These are phyloP conservation scores for Crithidia fasciculata DNA, from an alignment of 208 protist species.

Conservation along the genomic window DNA sequence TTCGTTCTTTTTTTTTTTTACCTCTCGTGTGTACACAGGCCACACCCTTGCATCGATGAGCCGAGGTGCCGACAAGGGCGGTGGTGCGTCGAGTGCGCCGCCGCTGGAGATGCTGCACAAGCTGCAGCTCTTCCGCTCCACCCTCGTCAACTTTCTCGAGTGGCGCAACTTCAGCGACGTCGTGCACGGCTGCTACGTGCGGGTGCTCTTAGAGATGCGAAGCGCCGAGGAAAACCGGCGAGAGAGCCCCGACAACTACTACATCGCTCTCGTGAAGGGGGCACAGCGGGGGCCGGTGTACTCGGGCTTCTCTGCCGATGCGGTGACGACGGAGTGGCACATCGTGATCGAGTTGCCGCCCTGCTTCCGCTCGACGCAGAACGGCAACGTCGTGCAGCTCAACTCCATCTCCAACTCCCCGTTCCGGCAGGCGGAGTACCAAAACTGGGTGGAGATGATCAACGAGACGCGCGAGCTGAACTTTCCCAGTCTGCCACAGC, in stretches of 20 bases:
- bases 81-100: slow-evolving; percentile 48
- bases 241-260: slow-evolving; percentile 86
- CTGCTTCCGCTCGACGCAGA: slow-evolving; percentile 84
- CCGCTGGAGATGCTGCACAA: slow-evolving; percentile 72
- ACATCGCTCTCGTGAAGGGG: slow-evolving; percentile 88
- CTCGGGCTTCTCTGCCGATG: slow-evolving; percentile 88
- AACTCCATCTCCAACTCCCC: slow-evolving; percentile 92
- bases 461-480: slow-evolving; percentile 43
- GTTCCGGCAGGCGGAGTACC: slow-evolving; percentile 85
- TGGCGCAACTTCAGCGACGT: slow-evolving; percentile 88
- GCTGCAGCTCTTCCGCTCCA: slow-evolving; percentile 89
- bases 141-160: slow-evolving; percentile 84
- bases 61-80: slow-evolving; percentile 8
- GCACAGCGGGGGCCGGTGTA: slow-evolving; percentile 78
- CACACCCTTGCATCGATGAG: slow-evolving; percentile 13
- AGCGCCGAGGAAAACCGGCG: slow-evolving; percentile 69
- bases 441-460: slow-evolving; percentile 82
- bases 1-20: slow-evolving; percentile 1
- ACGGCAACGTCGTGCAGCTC: slow-evolving; percentile 89
- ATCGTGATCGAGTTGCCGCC: slow-evolving; percentile 91
- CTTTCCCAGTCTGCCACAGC: slow-evolving; percentile 76
- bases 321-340: slow-evolving; percentile 84
- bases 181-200: slow-evolving; percentile 88
- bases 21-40: background rate
- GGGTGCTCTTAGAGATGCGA: slow-evolving; percentile 90